phyloP scores from a whole-genome alignment of 768 basidiomycete genomes.

The Mycena vitilis region DNA sequence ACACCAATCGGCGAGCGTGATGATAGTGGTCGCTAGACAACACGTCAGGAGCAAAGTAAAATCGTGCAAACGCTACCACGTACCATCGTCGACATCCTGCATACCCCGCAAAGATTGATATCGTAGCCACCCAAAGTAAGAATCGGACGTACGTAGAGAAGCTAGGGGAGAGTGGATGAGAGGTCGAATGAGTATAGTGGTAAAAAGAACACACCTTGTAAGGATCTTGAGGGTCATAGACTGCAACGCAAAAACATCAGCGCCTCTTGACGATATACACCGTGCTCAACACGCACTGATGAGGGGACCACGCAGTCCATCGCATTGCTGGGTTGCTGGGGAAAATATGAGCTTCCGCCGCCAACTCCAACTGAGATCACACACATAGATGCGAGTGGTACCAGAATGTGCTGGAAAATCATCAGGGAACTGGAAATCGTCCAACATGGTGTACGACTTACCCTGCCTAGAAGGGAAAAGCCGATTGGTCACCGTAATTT shows the following conservation, averaged over 20 bases:
- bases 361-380: neutral
- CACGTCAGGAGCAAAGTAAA: too few species aligned
- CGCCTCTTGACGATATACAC: neutral
- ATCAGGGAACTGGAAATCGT: neutral
- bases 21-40: constrained; percentile 1
- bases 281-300: neutral
- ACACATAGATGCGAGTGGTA: constrained; percentile 27
- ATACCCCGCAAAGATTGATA: neutral
- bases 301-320: constrained; percentile 22
- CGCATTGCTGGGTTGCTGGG: constrained; percentile 21
- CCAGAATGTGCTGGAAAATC: constrained; percentile 19
- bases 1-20: constrained; percentile 26
- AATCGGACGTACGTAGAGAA: constrained; percentile 10
- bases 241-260: neutral
- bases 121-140: neutral
- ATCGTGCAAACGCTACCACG: too few species aligned
- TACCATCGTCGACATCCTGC: constrained; percentile 15
- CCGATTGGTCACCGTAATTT: too few species aligned
- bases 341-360: neutral
- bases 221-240: constrained; percentile 24
- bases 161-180: constrained; percentile 1
- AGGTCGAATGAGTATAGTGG: neutral
- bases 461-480: constrained; percentile 11
- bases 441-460: neutral
- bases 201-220: constrained; percentile 8